A percentile compares a stretch with the other conserved stretches of the same genome.
Evolutionary conservation across 345 rosid genomes (phyloP).

Genomic region (Cardiospermum halicacabum): DNA sequence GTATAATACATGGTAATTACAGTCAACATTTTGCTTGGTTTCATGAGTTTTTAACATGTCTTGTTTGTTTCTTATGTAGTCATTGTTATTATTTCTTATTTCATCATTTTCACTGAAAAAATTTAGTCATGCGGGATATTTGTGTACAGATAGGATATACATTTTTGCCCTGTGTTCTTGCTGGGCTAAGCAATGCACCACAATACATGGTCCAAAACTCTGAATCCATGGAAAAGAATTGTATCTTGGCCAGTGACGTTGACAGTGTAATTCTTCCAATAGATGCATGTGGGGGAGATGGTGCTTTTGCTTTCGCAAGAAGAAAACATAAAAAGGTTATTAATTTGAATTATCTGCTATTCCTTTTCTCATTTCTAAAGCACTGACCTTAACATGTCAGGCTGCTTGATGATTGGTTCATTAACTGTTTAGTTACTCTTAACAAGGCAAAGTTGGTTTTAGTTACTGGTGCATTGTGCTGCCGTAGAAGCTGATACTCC

Average conservation of each 20-base stretch:
- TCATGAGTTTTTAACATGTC: background rate
- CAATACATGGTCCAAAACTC: slow-evolving; percentile 32
- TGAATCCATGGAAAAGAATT: slow-evolving; percentile 26
- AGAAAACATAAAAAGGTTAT: slow-evolving; percentile 33
- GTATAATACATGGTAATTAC: background rate
- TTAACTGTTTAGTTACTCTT: background rate
- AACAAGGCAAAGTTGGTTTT: background rate
- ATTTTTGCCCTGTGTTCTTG: slow-evolving; percentile 60
- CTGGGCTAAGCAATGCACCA: slow-evolving; percentile 58
- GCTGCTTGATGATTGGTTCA: background rate
- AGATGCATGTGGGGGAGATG: slow-evolving; percentile 61
- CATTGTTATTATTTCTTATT: background rate
- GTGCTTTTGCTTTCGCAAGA: slow-evolving; percentile 54
- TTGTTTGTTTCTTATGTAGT: slow-evolving; percentile 1
- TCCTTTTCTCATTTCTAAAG: background rate
- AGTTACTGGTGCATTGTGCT: background rate
- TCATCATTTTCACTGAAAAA: too few relatives aligned
- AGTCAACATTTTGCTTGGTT: background rate
- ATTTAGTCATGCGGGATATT: background rate
- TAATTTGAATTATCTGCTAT: background rate
- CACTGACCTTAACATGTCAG: background rate
- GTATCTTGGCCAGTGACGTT: slow-evolving; percentile 42
- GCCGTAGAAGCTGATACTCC: background rate
- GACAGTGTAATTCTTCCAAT: slow-evolving; percentile 53
- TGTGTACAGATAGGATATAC: slow-evolving; percentile 48